These are phyloP conservation scores for Rhytidhysteron rufulum DNA, from an alignment of 2,329 filamentous ascomycete species.

Conservation along the genomic window DNA sequence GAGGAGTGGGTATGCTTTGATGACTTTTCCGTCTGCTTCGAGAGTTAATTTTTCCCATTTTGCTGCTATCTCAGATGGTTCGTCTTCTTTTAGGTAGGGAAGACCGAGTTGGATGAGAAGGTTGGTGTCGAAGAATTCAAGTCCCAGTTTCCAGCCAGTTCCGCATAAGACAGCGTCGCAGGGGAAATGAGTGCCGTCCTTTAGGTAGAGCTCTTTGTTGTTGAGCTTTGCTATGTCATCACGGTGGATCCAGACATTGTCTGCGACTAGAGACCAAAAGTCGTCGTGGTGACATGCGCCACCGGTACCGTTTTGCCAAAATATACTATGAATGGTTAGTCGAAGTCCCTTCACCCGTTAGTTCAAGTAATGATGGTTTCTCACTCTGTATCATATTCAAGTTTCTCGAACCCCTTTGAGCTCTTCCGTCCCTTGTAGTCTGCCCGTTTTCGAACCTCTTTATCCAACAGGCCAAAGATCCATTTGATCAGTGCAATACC, in stretches of 20 bases:
- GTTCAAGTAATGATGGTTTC: no score
- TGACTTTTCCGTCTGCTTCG: conserved; percentile 9
- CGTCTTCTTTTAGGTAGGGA: neutral
- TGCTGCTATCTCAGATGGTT: neutral
- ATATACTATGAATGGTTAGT: conserved; percentile 6
- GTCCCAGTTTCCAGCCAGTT: conserved; percentile 15
- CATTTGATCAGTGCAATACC: conserved; percentile 10
- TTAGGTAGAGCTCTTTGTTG: conserved; percentile 7
- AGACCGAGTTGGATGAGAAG: conserved; percentile 10
- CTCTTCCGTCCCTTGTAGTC: conserved; percentile 16
- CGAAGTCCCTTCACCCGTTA: no score
- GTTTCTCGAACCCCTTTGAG: conserved; percentile 13
- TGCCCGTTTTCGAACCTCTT: conserved; percentile 4
- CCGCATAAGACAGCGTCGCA: conserved; percentile 17
- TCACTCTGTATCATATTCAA: conserved; percentile 17
- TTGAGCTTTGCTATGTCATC: conserved; percentile 12
- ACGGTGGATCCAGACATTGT: conserved; percentile 19
- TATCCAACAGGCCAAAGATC: conserved; percentile 11
- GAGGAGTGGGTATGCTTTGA: conserved; percentile 14
- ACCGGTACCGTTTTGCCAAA: conserved; percentile 21
- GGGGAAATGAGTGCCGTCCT: conserved; percentile 8
- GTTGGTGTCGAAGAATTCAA: conserved; percentile 6
- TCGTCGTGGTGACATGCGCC: conserved; percentile 18
- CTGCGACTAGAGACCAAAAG: conserved; percentile 17
- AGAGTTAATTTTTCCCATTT: conserved; percentile 10